Evolutionary conservation across 2,329 filamentous ascomycete species (phyloP), one percentile per base, ranked within the genome.

Genomic region (Sporothrix phasma): DNA sequence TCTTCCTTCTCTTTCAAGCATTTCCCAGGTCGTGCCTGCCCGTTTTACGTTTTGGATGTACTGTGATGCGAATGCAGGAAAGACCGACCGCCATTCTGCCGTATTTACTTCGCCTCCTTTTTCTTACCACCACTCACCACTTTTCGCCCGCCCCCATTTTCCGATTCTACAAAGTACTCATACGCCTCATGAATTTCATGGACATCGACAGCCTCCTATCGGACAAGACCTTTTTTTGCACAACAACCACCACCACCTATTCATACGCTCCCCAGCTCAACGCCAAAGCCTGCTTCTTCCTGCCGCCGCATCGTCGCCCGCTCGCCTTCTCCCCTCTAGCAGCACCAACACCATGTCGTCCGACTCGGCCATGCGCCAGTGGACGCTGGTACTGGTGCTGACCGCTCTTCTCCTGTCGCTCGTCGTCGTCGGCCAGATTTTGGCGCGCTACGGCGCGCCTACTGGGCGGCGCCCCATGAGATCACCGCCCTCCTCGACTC

Each of bases 401-500:
- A 82, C 82, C 73, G 83, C 84, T 67, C 77, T 84, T 72, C 74
- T 78, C 51, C 79, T 86, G 65, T 81, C 81, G 47, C 72, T 83
- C 66, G 77, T 82, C 68, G 79, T 86, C 67, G 75, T 83, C 70
- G 76, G 74, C 65, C 82, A 84, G 71, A 77, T 80, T 67, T 72
- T 78, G 63, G 76, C 78, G 67, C 78, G 78, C 61, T 84, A 84
- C 72, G 78, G 78, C 61, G 72, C 77, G 84, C 83, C 19, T 87
- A 85, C 73, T 70, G 80, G 49, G 79, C 77, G 41, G 85, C 85
- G 31, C 84, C 84, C 31, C 77, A 76, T 67, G 84, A 87, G 73
- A 78, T 86, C 63, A 74, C 74, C 65, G 79, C 79, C 64, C 84
- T 87, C 69, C 73, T 86, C 70, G 84, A 86, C 70, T 78, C 81